Base-by-base conservation (phyloP, 176 grass and related monocot genomes). In the Pontederia paniculata region DNA sequence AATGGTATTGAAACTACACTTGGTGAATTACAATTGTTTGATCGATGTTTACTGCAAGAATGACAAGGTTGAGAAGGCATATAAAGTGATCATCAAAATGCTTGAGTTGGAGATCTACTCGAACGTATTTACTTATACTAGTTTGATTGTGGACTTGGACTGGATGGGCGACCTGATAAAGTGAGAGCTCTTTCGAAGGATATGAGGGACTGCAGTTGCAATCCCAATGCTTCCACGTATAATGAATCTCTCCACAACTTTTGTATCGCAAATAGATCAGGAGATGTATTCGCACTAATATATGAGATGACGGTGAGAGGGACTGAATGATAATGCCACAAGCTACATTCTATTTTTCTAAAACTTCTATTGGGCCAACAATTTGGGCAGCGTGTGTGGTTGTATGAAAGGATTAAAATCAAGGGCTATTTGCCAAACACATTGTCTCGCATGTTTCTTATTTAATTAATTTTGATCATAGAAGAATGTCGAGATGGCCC, bases 331-430 rank as follows among this genome's bases (percentile, higher is more conserved):
- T 6, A 96, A 96, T 18, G 79, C 85, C 5, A 89, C 85, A 1
- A 89, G 70, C 31, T 96, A 89, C 50, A 96, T 89, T 69, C 76
- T 89, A 21, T 89, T 96, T 67, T 96, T 96, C 69, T 72, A 82
- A 45, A 81, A 55, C 74, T 95, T 83, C 56, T 89, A 96, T 61
- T 96, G 82, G 85, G 85, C 82, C 1, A 86, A 76, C 0, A 82
- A 86, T 55, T 53, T 89, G 45, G 74, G 10, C 12, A 48, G 45
- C 15, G 45, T 14, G 15, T 48, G 45, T 10, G 15, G 9, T 13
- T 56, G 12, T 94, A 94, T 31, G 22, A 88, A 65, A 73, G 67
- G 43, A 94, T 88, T 80, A 58, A 59, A n/a, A 60, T 37, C 0
- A 67, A 89, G 54, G 64, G 73, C 15, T 95, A 85, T 64, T 86